Evolutionary conservation across 352 stramenopile species (phyloP), one percentile per base, ranked within the genome.

Genomic region (Elongisporangium anandrum): DNA sequence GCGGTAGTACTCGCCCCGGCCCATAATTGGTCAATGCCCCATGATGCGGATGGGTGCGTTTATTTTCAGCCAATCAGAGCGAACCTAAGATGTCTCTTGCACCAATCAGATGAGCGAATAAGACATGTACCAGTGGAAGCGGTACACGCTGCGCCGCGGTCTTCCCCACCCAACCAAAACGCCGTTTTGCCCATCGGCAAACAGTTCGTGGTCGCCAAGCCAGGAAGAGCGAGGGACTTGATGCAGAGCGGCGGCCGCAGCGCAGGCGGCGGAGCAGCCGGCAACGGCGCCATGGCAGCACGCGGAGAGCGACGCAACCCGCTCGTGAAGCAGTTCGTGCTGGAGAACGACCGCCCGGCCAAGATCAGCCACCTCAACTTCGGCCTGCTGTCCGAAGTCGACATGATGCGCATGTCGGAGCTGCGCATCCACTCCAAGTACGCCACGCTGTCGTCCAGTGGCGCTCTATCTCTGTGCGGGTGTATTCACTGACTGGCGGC

Each of bases 311-410:
- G 82, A 60, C 81, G 82, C 62, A 93, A 95, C 64, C 86, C 86
- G 62, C 70, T 92, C n/a, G 81, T 95, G 53, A 95, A 95, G 79
- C 86, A 95, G 64, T 81, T 95, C 57, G 86, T 95, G 68, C 77
- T 94, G 17, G 86, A 95, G 68, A 95, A 95, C 61, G 86, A 92
- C 69, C 84, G 84, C 1, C 86, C 86, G n/a, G 82, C 83, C 54
- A 96, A 98, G 73, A 99, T 99, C 70, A 96, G 86, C 54, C 94
- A 98, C 71, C 80, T 99, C 56, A 97, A 99, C 81, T 99, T 99
- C 74, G 96, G 96, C 6, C 76, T 99, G 45, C 86, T 99, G 38
- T 98, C 92, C 7, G 84, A 97, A 45, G 76, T 95, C 15, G 95
- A 99, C 66, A 99, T 99, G 88, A 95, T 98, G 74, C 93, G 89